A percentile compares a stretch with the other conserved stretches of the same genome.
Conservation (phyloP, 164 flowering plant genomes). For the Cinnamomum chago region DNA sequence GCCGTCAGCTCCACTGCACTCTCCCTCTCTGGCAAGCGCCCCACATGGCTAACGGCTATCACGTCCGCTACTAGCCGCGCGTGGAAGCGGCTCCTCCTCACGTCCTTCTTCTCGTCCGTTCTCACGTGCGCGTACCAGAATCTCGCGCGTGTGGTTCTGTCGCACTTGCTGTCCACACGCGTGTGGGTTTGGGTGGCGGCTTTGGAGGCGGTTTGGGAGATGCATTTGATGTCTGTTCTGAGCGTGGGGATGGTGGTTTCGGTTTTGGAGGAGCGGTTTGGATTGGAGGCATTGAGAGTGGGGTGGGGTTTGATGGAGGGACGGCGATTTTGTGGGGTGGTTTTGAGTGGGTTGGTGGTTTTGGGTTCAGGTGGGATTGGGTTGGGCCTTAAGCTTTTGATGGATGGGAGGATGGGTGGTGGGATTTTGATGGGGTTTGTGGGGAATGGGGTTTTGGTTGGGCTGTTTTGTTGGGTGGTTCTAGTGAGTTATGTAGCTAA, state of each 20-base stretch:
- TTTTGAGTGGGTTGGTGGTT: constrained; percentile 29
- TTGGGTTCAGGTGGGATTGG: constrained; percentile 25
- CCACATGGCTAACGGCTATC: constrained; percentile 13
- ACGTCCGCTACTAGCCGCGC: constrained; percentile 15
- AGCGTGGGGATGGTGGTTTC: constrained; percentile 51
- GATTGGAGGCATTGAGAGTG: constrained; percentile 38
- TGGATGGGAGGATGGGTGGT: constrained; percentile 9
- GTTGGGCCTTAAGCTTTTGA: constrained; percentile 13
- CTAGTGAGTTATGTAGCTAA: constrained; percentile 24
- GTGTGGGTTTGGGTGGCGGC: constrained; percentile 9
- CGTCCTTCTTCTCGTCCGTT: constrained; percentile 29
- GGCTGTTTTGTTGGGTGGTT: constrained; percentile 30
- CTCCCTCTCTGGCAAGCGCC: constrained; percentile 12
- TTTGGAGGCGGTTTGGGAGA: constrained; percentile 26
- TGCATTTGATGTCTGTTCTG: constrained; percentile 40
- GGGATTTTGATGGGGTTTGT: constrained; percentile 16
- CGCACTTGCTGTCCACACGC: neutral
- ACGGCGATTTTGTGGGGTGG: constrained; percentile 42
- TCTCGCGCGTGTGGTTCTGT: constrained; percentile 7
- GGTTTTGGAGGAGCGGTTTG: constrained; percentile 38
- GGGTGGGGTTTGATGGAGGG: constrained; percentile 44
- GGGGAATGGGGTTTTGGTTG: constrained; percentile 17
- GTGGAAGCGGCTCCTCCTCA: constrained; percentile 33
- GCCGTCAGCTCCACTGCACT: constrained; percentile 25
- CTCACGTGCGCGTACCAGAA: constrained; percentile 15